Percentiles rank a stretch among this genome's conserved stretches.
These are phyloP conservation scores for Alnus rubra DNA, from an alignment of 306 rosid species.

Conservation along the genomic window DNA sequence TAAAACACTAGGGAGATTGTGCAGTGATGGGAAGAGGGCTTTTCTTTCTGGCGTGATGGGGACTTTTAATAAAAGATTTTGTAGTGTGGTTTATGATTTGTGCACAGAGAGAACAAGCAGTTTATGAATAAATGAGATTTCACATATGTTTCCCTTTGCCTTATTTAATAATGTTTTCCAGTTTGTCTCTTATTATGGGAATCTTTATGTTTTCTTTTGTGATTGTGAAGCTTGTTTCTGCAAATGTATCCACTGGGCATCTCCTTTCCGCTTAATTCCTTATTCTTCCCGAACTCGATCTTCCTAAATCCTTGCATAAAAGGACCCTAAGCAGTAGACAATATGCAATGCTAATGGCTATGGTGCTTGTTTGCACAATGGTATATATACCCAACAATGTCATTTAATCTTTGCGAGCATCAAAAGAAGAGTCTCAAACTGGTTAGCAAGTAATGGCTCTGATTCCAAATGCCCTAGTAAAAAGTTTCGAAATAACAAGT, in stretches of 20 bases:
- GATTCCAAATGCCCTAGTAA: too few species aligned
- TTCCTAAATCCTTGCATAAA: background rate
- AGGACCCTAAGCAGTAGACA: too few species aligned
- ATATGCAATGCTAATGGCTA: too few species aligned
- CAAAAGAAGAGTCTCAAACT: too few species aligned
- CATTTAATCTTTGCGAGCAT: too few species aligned
- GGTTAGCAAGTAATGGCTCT: too few species aligned
- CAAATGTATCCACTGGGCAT: background rate
- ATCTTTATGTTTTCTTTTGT: background rate
- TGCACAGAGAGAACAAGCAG: background rate
- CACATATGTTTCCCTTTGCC: background rate
- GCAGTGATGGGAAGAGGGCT: background rate
- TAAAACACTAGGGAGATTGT: background rate
- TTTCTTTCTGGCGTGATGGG: too few species aligned
- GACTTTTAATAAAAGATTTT: too few species aligned
- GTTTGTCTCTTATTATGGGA: too few species aligned
- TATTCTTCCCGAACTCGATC: background rate
- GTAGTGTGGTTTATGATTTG: background rate
- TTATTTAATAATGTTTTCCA: background rate
- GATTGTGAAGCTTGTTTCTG: background rate
- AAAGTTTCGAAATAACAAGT: too few species aligned
- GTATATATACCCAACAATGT: too few species aligned
- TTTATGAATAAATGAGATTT: background rate
- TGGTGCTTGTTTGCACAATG: too few species aligned
- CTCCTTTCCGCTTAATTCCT: background rate